Base-by-base conservation (phyloP, 1,139 yeast genomes). In the Arxiozyma telluris region DNA sequence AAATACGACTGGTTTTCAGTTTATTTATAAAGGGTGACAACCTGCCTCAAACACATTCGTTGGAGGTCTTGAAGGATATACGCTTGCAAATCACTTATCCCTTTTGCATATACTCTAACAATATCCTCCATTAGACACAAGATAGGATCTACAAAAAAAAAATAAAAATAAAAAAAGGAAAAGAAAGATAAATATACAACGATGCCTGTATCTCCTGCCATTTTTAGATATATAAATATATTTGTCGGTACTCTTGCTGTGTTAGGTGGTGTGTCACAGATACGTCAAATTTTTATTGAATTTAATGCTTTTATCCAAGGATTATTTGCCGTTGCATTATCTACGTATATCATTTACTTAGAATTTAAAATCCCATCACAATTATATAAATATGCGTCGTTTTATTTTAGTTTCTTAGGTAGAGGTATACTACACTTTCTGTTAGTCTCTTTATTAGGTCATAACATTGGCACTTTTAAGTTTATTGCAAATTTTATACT, bases 371-470 rank as follows among this genome's bases (percentile, higher is more conserved):
- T 82, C 50, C 88, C 88, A 4, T 79, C 87, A 1, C 80, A 82
- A 60, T 80, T 90, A 11, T 77, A 81, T 61, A 77, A 81, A 17
- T 88, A 83, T 66, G 93, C 86, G 21, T 86, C 95, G 1, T 89
- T 90, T 64, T 66, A 65, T 57, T 87, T 86, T 68, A 87, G 95
- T 18, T 89, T 89, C 65, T 71, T 87, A 20, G 96, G 96, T 5
- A 79, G 96, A 63, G 96, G 96, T 22, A 66, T 82, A 17, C 81
- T 86, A 63, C 87, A 87, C 70, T 74, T 85, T 18, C 73, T 87
- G 54, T 73, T 88, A 55, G 88, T 88, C 22, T 76, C 83, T 34
- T 73, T 84, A 60, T 76, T 86, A 59, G 76, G 81, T 50, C 83
- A 83, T 46, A 83, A 80, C 30, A 79, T 83, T 55, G 69, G 77